Evolutionary conservation across 192 early-diverging fungal genomes (phyloP), one percentile per base, ranked within the genome.

Genomic region (Coemansia sp.): DNA sequence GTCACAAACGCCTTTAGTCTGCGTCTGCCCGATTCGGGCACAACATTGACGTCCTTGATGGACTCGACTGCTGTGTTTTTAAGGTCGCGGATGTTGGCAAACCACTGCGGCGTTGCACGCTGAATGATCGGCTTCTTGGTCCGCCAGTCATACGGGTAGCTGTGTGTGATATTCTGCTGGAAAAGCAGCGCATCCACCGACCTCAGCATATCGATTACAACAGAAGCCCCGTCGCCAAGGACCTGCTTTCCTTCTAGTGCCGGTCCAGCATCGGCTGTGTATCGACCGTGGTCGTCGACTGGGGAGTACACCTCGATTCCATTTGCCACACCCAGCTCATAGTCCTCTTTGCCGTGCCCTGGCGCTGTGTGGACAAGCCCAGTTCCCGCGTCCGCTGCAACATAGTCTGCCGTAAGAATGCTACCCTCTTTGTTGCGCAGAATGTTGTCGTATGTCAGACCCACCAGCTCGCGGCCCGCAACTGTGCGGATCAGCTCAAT

Each of bases 101-200:
- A 91, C 88, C 88, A 91, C 64, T 91, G 88, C 28, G 85, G 80
- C 6, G 88, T 91, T 7, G 88, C 87, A 30, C 88, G 80, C 57
- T 67, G 73, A 50, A 91, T 88, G 35, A 91, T 80, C 3, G 88
- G 88, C 46, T 83, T 68, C 52, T 91, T 91, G 51, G 86, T 87
- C 19, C 88, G 80, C 88, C 88, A 91, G 77, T 91, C 88, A 43
- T 88, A 91, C 5, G 87, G 88, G 49, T 88, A 91, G 57, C 85
- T 88, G 61, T 91, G 88, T 9, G 55, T 68, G 46, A 84, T 81
- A 18, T 55, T 61, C 25, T 76, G 57, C 49, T 80, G 63, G 38
- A 64, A 55, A n/a, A 88, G 55, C 27, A 90, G 41, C 7, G 30
- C 47, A 11, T 65, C 58, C 7, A 34, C 48, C 11, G 46, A 24